Evolutionary conservation across 2,329 filamentous ascomycete genomes (phyloP).

Genomic region (Ophidiomyces ophidiicola): DNA sequence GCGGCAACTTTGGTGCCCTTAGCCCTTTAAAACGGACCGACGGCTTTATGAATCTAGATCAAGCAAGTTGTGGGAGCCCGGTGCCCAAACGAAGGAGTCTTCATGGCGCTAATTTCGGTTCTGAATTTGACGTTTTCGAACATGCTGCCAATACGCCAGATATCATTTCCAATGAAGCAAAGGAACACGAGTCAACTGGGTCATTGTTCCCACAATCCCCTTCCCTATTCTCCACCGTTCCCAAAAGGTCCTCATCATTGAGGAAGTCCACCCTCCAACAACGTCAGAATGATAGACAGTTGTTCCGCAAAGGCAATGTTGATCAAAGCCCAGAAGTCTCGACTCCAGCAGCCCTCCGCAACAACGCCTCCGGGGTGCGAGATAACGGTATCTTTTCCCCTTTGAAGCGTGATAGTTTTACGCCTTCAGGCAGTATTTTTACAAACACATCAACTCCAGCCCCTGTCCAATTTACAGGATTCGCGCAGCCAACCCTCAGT

Average conservation of each 20-base stretch:
- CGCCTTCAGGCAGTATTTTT: slow-evolving; percentile 43
- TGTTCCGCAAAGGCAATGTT: slow-evolving; percentile 35
- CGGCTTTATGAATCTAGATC: slow-evolving; percentile 76
- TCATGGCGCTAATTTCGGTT: slow-evolving; percentile 55
- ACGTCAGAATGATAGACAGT: slow-evolving; percentile 54
- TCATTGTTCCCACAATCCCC: slow-evolving; percentile 23
- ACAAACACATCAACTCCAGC: slow-evolving; percentile 23
- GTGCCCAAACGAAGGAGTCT: slow-evolving; percentile 83
- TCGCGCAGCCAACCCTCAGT: slow-evolving; percentile 27
- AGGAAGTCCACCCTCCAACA: slow-evolving; percentile 82
- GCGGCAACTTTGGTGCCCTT: slow-evolving; percentile 37
- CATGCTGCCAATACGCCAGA: slow-evolving; percentile 18
- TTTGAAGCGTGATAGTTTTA: slow-evolving; percentile 51
- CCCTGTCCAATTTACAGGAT: slow-evolving; percentile 5
- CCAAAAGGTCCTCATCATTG: slow-evolving; percentile 62
- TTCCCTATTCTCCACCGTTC: slow-evolving; percentile 43
- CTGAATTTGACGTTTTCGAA: slow-evolving; percentile 67
- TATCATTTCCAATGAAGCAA: not conserved
- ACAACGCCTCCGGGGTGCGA: too few relatives aligned
- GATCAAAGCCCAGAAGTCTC: slow-evolving; percentile 40
- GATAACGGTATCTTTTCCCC: slow-evolving; percentile 61
- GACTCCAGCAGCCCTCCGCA: slow-evolving; percentile 41
- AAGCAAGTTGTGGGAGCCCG: slow-evolving; percentile 53
- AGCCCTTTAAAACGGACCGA: slow-evolving; percentile 90
- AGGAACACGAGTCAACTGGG: not conserved